Conservation (phyloP, 2,329 filamentous ascomycete species). For the Lachnellula arida region DNA sequence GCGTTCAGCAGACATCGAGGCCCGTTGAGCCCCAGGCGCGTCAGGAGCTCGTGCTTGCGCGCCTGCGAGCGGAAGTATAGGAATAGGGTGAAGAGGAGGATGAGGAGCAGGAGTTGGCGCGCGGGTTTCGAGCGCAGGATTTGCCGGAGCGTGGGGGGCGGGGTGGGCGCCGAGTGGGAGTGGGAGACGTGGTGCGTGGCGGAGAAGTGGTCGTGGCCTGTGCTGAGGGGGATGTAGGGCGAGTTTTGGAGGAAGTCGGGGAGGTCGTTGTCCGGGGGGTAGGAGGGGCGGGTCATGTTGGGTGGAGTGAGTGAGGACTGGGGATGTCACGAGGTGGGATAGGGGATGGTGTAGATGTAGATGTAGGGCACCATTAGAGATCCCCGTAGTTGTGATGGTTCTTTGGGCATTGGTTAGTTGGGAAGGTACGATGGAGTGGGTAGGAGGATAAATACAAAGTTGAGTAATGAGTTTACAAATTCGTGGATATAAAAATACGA, state of each 20-base stretch:
- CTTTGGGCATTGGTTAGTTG: no score
- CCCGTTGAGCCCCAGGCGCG: constrained; percentile 4
- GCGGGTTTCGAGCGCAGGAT: constrained; percentile 35
- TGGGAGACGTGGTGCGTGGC: neutral
- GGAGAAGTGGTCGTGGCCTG: constrained; percentile 1
- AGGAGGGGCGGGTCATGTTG: neutral
- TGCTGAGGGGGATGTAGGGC: constrained; percentile 21
- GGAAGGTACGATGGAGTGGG: no score
- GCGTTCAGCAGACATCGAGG: constrained; percentile 13
- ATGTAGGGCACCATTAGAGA: no score
- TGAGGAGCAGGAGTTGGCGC: constrained; percentile 21
- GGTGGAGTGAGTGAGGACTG: neutral
- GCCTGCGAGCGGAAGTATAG: neutral
- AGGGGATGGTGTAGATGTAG: neutral
- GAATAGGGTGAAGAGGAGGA: constrained; percentile 5
- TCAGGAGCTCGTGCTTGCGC: neutral
- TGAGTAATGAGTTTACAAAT: no score
- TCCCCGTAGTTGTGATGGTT: no score
- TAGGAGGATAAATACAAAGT: no score
- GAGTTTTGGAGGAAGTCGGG: constrained; percentile 24
- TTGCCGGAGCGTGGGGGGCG: constrained; percentile 32
- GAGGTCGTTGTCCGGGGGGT: constrained; percentile 8
- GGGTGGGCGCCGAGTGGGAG: neutral
- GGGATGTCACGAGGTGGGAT: neutral
- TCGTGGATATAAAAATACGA: no score